These are phyloP conservation scores for Aspergillus asperescens DNA, from an alignment of 495 filamentous ascomycete genomes.

Conservation along the genomic window DNA sequence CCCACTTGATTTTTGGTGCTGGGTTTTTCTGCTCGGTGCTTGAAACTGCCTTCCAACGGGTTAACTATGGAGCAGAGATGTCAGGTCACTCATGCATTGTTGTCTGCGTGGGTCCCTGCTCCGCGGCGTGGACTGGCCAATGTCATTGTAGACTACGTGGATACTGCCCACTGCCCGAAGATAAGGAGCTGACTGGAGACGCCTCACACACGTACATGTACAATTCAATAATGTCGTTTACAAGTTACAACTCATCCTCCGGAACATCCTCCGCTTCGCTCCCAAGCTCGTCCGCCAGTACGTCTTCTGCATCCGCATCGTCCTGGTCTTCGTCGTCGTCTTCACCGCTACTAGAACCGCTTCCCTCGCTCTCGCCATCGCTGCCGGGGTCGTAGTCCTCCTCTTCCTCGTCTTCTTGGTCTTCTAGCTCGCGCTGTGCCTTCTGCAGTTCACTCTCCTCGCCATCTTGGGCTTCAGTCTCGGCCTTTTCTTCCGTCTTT, in stretches of 20 bases:
- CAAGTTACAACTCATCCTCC: slow-evolving; percentile 25
- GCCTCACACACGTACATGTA: background rate
- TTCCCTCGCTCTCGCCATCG: slow-evolving; percentile 67
- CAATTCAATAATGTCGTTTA: background rate
- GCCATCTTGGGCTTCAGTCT: slow-evolving; percentile 23
- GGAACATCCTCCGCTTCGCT: slow-evolving; percentile 37
- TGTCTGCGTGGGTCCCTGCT: too few species aligned
- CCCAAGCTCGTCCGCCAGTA: slow-evolving; percentile 36
- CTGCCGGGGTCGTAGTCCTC: slow-evolving; percentile 86
- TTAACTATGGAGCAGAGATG: background rate
- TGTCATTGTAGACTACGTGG: slow-evolving; percentile 1
- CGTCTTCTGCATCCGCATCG: slow-evolving; percentile 43
- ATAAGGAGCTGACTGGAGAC: background rate
- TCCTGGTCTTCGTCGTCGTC: slow-evolving; percentile 48
- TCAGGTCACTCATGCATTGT: too few species aligned
- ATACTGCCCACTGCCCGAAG: background rate
- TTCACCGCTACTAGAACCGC: slow-evolving; percentile 52
- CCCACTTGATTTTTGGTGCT: background rate
- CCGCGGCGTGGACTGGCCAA: background rate
- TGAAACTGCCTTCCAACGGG: background rate
- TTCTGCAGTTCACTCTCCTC: slow-evolving; percentile 58
- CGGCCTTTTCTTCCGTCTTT: slow-evolving; percentile 46
- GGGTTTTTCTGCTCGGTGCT: background rate
- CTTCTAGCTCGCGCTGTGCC: slow-evolving; percentile 61
- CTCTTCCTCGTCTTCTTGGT: slow-evolving; percentile 73